Conservation (phyloP, 345 rosid genomes). For the Rhodamnia rubescens region DNA sequence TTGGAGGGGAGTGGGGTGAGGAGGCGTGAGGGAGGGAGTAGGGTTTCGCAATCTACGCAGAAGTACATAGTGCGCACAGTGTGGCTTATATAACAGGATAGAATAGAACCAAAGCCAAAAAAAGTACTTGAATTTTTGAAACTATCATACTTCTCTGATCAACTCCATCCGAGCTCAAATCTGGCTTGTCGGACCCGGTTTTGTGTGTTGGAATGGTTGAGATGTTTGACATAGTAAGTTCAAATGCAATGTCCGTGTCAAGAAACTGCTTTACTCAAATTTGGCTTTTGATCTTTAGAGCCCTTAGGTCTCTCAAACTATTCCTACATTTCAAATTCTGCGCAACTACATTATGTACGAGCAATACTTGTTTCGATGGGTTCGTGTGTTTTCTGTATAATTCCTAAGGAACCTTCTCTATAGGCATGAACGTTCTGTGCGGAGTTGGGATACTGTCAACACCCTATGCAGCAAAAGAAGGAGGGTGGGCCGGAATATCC, state of each 20-base stretch:
- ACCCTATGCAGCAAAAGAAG: conserved; percentile 83
- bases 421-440: conserved; percentile 86
- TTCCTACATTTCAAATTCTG: background rate
- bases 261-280: background rate
- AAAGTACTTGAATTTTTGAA: background rate
- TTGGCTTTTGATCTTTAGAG: background rate
- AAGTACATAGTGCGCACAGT: too few species aligned
- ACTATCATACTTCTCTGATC: background rate
- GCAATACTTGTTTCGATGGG: background rate
- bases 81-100: too few species aligned
- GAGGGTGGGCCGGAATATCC: conserved; percentile 76
- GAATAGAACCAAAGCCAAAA: too few species aligned
- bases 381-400: background rate
- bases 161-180: background rate
- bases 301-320: background rate
- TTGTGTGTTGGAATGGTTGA: background rate
- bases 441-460: conserved; percentile 96
- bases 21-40: too few species aligned
- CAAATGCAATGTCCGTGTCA: background rate
- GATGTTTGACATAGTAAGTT: background rate
- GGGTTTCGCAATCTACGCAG: too few species aligned
- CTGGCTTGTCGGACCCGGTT: background rate
- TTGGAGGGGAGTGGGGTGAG: too few species aligned
- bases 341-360: background rate
- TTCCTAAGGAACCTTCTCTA: background rate